Evolutionary conservation across 805 yeast genomes (phyloP), one percentile per base, ranked within the genome.

Genomic region (Wickerhamomyces strasburgensis): DNA sequence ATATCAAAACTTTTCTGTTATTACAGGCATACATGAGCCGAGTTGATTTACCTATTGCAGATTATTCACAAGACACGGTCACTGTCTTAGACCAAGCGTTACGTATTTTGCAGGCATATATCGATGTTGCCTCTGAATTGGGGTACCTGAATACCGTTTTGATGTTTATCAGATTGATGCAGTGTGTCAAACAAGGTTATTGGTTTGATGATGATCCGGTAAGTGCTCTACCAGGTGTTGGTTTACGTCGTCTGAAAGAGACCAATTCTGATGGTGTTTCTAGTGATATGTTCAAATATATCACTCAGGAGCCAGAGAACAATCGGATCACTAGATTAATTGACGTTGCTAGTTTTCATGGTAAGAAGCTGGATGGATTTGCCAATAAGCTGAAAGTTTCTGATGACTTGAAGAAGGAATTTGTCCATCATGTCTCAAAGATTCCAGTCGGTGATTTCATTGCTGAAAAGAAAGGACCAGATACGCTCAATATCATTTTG

Each of bases 11-110:
- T 0, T 89, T 84, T 47, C 72, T 88, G 37, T 70, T 94, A 29
- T 62, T 93, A n/a, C 98, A 93, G 59, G 82, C 97, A 0, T 90
- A 72, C 57, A 82, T 93, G 36, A 86, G 97, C 0, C 78, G 80
- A 42, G 75, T 84, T 5, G 93, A 85, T 41, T 65, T 93, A 33
- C 98, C 98, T 2, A 85, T 93, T 52, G 94, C 95, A 0, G 99
- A 93, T 67, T 93, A 93, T 56, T 70, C 83, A 8, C 98, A 90
- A 56, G 98, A 93, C 60, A 88, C 96, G 0, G 77, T 88, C 11
- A 80, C 97, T 0, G 95, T 93, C 8, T 65, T 93, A 39, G 99
- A 94, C 54, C 98, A 93, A 63, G 78, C 95, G 6, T 67, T 93
- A 53, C 95, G 98, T 73, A 82, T 93, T 44, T 62, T 89, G 37